Evolutionary conservation across 495 filamentous ascomycete genomes (phyloP).

Genomic region (Glonium stellatum): DNA sequence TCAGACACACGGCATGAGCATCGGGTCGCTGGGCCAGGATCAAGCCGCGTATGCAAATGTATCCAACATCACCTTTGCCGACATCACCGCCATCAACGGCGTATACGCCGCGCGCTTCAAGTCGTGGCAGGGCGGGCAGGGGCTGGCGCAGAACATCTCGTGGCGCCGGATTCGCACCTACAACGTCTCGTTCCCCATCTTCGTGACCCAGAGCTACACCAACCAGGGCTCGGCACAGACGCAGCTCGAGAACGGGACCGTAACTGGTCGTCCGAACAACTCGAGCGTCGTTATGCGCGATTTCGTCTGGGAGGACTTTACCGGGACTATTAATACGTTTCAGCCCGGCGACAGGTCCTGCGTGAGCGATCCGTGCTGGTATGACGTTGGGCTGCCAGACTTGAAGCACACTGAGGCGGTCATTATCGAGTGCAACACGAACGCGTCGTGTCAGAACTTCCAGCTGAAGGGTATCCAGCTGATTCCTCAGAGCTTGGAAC

Average conservation of each 20-base stretch:
- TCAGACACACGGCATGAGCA: constrained; percentile 41
- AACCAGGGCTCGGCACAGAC: constrained; percentile 34
- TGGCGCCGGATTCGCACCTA: constrained; percentile 41
- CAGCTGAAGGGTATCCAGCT: constrained; percentile 31
- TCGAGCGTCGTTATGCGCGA: constrained; percentile 37
- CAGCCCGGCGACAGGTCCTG: constrained; percentile 40
- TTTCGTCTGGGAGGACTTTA: constrained; percentile 39
- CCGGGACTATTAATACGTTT: constrained; percentile 39
- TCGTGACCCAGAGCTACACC: constrained; percentile 40
- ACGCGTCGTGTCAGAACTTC: constrained; percentile 37
- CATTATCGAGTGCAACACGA: constrained; percentile 38
- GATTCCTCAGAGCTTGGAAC: constrained; percentile 34
- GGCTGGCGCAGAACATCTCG: constrained; percentile 39
- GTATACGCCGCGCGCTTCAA: constrained; percentile 35
- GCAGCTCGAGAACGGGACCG: constrained; percentile 19
- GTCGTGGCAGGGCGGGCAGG: constrained; percentile 40
- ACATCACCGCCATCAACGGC: constrained; percentile 38
- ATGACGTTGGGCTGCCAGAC: constrained; percentile 34
- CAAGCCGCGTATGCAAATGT: constrained; percentile 34
- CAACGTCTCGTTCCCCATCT: constrained; percentile 44
- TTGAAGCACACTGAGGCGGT: constrained; percentile 35
- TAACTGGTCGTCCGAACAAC: constrained; percentile 25
- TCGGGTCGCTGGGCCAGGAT: constrained; percentile 39
- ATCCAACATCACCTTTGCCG: constrained; percentile 38
- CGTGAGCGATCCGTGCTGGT: constrained; percentile 40